Evolutionary conservation across 306 rosid genomes (phyloP), one percentile per base, ranked within the genome.

Genomic region (Vigna reflexopilosa): DNA sequence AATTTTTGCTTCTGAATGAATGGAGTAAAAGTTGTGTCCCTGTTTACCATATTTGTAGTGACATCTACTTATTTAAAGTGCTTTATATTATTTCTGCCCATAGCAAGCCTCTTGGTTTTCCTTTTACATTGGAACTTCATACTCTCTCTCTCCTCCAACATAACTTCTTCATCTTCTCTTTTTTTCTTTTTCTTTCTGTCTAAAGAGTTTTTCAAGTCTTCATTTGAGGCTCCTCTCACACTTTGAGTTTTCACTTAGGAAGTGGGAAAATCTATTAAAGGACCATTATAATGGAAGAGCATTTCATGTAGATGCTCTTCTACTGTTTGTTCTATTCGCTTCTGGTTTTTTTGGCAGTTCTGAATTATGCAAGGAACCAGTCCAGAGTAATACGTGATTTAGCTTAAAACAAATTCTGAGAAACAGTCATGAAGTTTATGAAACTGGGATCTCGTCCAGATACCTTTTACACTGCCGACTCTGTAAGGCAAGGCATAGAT

Each of bases 361-460:
- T 72, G 70, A 78, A 55, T 63, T 78, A 66, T 76, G 79, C 82
- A 66, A 32, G 4, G 38, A 19, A n/a, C 6, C 70, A 83, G 76
- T 76, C 72, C 83, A 74, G 86, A 83, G 77, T 80, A 80, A 78
- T 79, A 28, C 44, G 76, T 83, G 78, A 58, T 76, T 84, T 79
- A 76, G 83, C 69, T 57, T 16, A 56, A 45, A 58, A 72, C 5
- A 66, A 45, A 54, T 66, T 22, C 1, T 72, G 84, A 50, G 66
- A 63, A 30, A 83, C 24, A 86, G 80, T 17, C 88, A 94, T 94
- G 98, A 94, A 94, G 95, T 94, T 94, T 72, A 94, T 94, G 98
- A 94, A 94, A 80, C 97, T 94, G 48, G 97, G 98, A 83, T 90
- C 98, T 78, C 88, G 93, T 66, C 95, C 95, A 2, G 97, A 94